Percentiles rank a stretch among this genome's conserved stretches.
phyloP scores from a whole-genome alignment of 2,329 filamentous ascomycete species.

The Stenocarpella maydis region DNA sequence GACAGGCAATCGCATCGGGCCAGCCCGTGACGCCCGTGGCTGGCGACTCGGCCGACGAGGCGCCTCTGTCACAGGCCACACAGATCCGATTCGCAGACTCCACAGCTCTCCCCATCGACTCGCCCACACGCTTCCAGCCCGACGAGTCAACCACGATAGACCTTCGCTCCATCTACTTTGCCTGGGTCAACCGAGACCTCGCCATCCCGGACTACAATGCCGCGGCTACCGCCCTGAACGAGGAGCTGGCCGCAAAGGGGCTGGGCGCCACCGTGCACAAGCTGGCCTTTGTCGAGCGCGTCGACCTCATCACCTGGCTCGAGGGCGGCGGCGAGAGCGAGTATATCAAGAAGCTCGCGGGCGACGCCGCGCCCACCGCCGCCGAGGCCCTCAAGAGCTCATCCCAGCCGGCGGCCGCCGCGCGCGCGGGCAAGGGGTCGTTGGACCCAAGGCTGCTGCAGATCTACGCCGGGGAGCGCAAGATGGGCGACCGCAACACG shows the following conservation, averaged over 20 bases:
- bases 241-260: slow-evolving; percentile 63
- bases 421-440: slow-evolving; percentile 68
- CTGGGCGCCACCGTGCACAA: slow-evolving; percentile 80
- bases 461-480: slow-evolving; percentile 91
- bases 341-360: slow-evolving; percentile 85
- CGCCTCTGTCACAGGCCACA: slow-evolving; percentile 76
- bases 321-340: slow-evolving; percentile 91
- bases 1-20: slow-evolving; percentile 79
- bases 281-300: slow-evolving; percentile 86
- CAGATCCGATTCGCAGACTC: slow-evolving; percentile 77
- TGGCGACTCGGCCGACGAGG: slow-evolving; percentile 68
- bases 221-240: slow-evolving; percentile 81
- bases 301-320: slow-evolving; percentile 93
- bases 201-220: slow-evolving; percentile 92
- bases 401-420: slow-evolving; percentile 51
- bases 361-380: slow-evolving; percentile 60
- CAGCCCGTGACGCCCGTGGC: slow-evolving; percentile 77
- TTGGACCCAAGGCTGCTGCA: slow-evolving; percentile 83
- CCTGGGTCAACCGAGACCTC: slow-evolving; percentile 92
- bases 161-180: slow-evolving; percentile 94
- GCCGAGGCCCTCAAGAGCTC: slow-evolving; percentile 46
- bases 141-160: slow-evolving; percentile 76
- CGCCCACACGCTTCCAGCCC: slow-evolving; percentile 84
- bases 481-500: slow-evolving; percentile 92
- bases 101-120: slow-evolving; percentile 72